phyloP scores from a whole-genome alignment of 805 yeast species.

The Hanseniaspora hatyaiensis region DNA sequence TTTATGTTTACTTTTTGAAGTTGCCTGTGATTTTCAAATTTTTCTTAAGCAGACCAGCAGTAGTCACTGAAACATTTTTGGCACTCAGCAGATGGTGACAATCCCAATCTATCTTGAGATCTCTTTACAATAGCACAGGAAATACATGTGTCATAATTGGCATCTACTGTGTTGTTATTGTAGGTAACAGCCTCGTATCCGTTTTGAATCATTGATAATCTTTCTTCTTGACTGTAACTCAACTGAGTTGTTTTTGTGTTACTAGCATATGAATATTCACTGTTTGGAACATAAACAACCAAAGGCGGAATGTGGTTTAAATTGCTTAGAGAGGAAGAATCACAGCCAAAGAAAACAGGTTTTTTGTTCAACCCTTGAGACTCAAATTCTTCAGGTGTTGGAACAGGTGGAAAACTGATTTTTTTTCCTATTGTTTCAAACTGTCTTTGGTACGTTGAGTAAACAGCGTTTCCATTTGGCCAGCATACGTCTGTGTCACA shows the following conservation, averaged over 20 bases:
- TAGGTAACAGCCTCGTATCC: slow-evolving; percentile 63
- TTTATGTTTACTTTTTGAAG: too few species aligned
- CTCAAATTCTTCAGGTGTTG: slow-evolving; percentile 51
- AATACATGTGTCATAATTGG: slow-evolving; percentile 60
- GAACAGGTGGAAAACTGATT: slow-evolving; percentile 70
- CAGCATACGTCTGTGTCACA: slow-evolving; percentile 49
- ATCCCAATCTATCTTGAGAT: slow-evolving; percentile 55
- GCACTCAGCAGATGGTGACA: slow-evolving; percentile 54
- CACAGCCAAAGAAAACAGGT: slow-evolving; percentile 79
- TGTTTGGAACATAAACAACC: slow-evolving; percentile 62
- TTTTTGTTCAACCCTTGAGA: slow-evolving; percentile 48
- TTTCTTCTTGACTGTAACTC: slow-evolving; percentile 47
- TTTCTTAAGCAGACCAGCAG: slow-evolving; percentile 36
- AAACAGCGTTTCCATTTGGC: slow-evolving; percentile 60
- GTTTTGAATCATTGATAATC: slow-evolving; percentile 49
- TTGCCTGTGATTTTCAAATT: too few species aligned
- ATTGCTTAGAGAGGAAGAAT: slow-evolving; percentile 49
- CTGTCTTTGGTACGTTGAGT: slow-evolving; percentile 47
- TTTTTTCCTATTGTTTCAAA: slow-evolving; percentile 40
- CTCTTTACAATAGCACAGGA: slow-evolving; percentile 77
- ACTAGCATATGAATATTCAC: slow-evolving; percentile 51
- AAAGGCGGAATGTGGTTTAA: slow-evolving; percentile 53
- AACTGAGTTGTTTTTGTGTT: slow-evolving; percentile 64
- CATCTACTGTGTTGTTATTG: slow-evolving; percentile 53
- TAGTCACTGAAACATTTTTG: slow-evolving; percentile 55